Base-by-base conservation (phyloP, 371 early-diverging fungal genomes). In the Apophysomyces elegans region DNA sequence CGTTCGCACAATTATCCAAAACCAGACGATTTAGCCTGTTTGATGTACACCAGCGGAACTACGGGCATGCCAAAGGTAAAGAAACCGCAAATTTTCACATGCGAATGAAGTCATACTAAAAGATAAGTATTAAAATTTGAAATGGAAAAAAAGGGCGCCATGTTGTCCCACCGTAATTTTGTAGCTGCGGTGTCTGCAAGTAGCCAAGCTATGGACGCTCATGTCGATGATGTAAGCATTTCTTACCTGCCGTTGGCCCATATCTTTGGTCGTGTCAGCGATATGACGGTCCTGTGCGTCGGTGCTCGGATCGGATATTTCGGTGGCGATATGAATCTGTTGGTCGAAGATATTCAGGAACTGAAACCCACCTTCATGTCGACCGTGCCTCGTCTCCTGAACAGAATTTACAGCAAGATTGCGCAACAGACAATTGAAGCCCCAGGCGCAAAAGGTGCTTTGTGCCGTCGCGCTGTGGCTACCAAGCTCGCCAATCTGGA, bases 201-300 rank as follows among this genome's bases (percentile, higher is more conserved):
- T 11, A 45, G 7, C 64, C 64, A 11, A 66, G 68, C 26, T 41
- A 18, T 41, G 58, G 39, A 65, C 58, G 58, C 59, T 21, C 56
- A 41, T 36, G 68, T 67, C 0, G 61, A 65, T 13, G 88, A 88
- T 66, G 63, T 73, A 36, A 58, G 72, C 9, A 78, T 88, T 61
- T 88, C 90, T 18, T 98, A 72, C 74, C 84, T 99, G 62, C 99
- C 99, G 1, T 78, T 97, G 56, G 96, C 99, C 4, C 99, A 98
- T 78, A 90, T 93, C 50, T 95, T 94, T 78, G 99, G 96, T 64
- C 89, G 95, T 65, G 68, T 86, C 13, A 9, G 61, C 67, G 43
- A 86, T 77, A 32, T 65, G 65, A 11, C 43, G 41, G 2, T 12
- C 62, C 39, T 73, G 7, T 37, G 41, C 7, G 47, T 46, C n/a